phyloP scores from a whole-genome alignment of 306 rosid species.

The Sechiopsis laciniata region DNA sequence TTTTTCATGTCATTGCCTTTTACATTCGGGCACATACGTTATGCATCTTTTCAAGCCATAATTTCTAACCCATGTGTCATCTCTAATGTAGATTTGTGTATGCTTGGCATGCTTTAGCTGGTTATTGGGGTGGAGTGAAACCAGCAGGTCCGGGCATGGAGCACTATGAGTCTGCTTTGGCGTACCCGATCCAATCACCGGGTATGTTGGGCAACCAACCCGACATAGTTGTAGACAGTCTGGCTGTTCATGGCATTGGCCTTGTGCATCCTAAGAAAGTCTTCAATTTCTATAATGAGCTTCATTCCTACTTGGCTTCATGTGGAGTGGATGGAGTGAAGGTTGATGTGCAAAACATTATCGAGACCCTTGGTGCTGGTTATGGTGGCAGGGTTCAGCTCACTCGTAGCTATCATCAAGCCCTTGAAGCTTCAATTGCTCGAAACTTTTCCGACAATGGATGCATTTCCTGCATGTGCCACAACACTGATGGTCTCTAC shows the following conservation, averaged over 20 bases:
- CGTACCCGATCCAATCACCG: constrained; percentile 79
- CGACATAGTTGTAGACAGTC: constrained; percentile 84
- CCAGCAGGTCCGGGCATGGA: constrained; percentile 90
- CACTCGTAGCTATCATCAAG: constrained; percentile 78
- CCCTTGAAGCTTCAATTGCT: constrained; percentile 79
- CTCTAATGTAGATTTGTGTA: constrained; percentile 53
- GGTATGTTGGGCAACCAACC: constrained; percentile 90
- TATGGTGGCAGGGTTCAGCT: constrained; percentile 89
- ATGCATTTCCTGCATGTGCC: constrained; percentile 97
- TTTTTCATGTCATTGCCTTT: neutral
- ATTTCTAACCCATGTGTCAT: constrained; percentile 15
- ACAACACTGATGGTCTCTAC: constrained; percentile 84
- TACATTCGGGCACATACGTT: neutral
- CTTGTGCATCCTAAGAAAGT: constrained; percentile 88
- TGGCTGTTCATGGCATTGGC: constrained; percentile 85
- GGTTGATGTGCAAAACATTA: constrained; percentile 94
- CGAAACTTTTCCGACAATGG: constrained; percentile 85
- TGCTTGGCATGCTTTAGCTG: constrained; percentile 97
- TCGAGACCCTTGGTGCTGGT: constrained; percentile 91
- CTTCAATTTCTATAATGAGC: constrained; percentile 84
- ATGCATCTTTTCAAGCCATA: neutral
- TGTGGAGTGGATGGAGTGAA: constrained; percentile 97
- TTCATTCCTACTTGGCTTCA: constrained; percentile 83
- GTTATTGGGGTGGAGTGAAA: constrained; percentile 99
- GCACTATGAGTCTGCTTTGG: constrained; percentile 73